phyloP scores from a whole-genome alignment of 148 eudicot species.

The Chenopodium formosanum region DNA sequence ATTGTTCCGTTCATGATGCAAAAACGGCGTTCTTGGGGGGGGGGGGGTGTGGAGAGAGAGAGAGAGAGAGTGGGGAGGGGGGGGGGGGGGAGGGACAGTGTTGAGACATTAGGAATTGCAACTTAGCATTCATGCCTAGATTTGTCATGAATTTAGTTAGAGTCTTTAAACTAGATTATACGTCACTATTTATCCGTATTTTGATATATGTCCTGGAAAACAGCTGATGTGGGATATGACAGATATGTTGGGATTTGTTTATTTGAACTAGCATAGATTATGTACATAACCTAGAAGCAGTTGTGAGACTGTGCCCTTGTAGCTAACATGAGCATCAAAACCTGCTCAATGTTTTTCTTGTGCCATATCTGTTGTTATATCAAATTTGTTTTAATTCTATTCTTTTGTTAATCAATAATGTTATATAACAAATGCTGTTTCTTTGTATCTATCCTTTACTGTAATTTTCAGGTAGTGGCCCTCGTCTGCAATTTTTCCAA shows the following conservation, averaged over 20 bases:
- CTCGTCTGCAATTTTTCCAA: conserved; percentile 90
- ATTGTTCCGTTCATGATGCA: not conserved
- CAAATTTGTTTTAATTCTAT: not conserved
- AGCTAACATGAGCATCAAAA: not conserved
- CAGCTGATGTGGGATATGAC: too few species aligned
- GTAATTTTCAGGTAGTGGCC: conserved; percentile 69
- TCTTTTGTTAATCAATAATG: not conserved
- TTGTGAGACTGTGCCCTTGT: not conserved
- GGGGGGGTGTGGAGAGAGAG: too few species aligned
- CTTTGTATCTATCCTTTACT: conserved; percentile 7
- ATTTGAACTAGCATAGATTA: not conserved
- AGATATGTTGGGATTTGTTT: not conserved
- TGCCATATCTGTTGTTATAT: not conserved
- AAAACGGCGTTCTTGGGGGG: not conserved
- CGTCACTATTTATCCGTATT: not conserved
- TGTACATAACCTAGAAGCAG: not conserved
- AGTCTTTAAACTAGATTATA: not conserved
- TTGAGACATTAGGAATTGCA: too few species aligned
- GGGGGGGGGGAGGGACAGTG: too few species aligned
- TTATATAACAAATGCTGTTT: not conserved
- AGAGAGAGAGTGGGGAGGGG: too few species aligned
- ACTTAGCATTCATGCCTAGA: too few species aligned
- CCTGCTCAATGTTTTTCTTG: not conserved
- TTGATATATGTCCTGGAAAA: not conserved
- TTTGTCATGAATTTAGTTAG: not conserved